These are phyloP conservation scores for Fusarium sacchari DNA, from an alignment of 2,329 filamentous ascomycete species.

Conservation along the genomic window DNA sequence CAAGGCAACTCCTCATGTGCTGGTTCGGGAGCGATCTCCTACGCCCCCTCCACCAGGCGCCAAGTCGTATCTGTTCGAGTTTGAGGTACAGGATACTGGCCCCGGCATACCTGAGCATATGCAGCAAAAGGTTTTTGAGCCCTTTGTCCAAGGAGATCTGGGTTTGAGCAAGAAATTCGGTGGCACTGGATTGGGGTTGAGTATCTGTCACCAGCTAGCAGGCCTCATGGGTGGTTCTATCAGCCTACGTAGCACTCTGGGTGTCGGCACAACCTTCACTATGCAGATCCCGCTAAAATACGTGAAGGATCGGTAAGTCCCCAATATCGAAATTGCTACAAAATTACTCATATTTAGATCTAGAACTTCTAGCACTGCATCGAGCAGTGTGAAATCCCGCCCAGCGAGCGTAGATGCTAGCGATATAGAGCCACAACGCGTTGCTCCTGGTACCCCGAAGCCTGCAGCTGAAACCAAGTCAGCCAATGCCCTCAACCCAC, in stretches of 20 bases:
- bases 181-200: conserved; percentile 86
- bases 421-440: conserved; percentile 52
- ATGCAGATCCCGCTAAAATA: conserved; percentile 85
- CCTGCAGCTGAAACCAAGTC: conserved; percentile 45
- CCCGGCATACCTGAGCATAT: conserved; percentile 84
- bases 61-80: conserved; percentile 80
- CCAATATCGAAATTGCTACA: too few species aligned
- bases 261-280: conserved; percentile 81
- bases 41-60: conserved; percentile 70
- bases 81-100: conserved; percentile 88
- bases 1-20: conserved; percentile 59
- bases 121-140: conserved; percentile 88
- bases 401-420: conserved; percentile 57
- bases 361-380: conserved; percentile 64
- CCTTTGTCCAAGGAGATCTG: conserved; percentile 92
- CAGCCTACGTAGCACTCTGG: conserved; percentile 74
- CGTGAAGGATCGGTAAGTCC: conserved; percentile 66
- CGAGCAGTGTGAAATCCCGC: conserved; percentile 63
- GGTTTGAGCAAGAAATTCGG: conserved; percentile 90
- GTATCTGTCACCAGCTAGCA: conserved; percentile 89
- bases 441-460: conserved; percentile 37
- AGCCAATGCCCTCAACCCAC: conserved; percentile 64
- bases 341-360: conserved; percentile 27
- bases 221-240: conserved; percentile 85
- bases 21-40: conserved; percentile 64